Base-by-base conservation (phyloP, 2,329 filamentous ascomycete species). In the Penicillium sp. region DNA sequence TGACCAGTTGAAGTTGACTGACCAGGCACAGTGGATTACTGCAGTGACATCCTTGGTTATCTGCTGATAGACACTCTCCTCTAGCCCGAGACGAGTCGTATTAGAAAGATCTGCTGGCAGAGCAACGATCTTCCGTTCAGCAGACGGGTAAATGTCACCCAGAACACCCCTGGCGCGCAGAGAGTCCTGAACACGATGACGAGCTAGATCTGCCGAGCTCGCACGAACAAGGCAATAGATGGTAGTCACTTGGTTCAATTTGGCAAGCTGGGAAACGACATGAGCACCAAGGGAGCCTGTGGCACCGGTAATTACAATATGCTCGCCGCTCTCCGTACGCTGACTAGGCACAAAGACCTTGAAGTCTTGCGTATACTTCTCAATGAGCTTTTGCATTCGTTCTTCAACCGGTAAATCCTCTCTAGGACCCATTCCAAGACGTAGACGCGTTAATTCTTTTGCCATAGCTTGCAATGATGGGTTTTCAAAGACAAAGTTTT, bases 241-340 rank as follows among this genome's bases (percentile, higher is more conserved):
- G 47, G 72, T 77, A 3, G 65, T 62, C 0, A 84, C 69, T 1
- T 64, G 62, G 0, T 61, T 4, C 18, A 67, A 59, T 3, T 38
- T 40, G 1, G 69, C 62, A 3, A 84, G 71, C 21, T 76, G 66
- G 38, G 77, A 65, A 1, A 84, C 74, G 1, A 86, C 71, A 61
- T 87, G 84, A 0, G 82, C 77, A 1, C 86, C 86, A 0, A 89
- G 74, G 1, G 84, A 85, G 1, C 86, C 86, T 0, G 86, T 89
- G 0, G 81, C 80, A 1, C 86, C 86, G 0, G 86, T 89, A 3
- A 89, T 67, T 1, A 84, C 68, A 66, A 71, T 61, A 43, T 67
- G 66, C 30, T 33, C 30, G 9, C 58, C 56, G 59, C 5, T 65
- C 62, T 9, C 62, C 47, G 20, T 43, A 26, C 14, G 69, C 64